phyloP scores from a whole-genome alignment of 1,284 basidiomycete species.

The Fomitopsis betulina region DNA sequence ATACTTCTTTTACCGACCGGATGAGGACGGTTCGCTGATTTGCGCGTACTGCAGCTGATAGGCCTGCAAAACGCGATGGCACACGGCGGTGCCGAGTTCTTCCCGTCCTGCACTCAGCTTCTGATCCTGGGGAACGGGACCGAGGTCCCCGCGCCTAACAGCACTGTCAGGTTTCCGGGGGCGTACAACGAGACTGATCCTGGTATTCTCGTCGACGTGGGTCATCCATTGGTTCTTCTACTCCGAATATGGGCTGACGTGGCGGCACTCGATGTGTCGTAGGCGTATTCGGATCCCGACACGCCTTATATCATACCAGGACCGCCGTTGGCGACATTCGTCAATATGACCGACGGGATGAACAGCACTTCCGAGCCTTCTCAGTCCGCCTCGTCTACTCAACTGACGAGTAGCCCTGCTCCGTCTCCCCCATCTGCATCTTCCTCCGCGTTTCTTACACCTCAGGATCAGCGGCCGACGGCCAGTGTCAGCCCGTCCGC shows the following conservation, averaged over 20 bases:
- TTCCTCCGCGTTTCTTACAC: too few relatives aligned
- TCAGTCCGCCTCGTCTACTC: background rate
- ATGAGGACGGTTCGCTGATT: background rate
- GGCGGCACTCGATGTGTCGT: background rate
- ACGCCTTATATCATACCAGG: conserved; percentile 15
- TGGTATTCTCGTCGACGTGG: conserved; percentile 40
- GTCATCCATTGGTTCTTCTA: background rate
- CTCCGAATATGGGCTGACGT: background rate
- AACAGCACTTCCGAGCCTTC: background rate
- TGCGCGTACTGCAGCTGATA: conserved; percentile 39
- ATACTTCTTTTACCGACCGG: background rate
- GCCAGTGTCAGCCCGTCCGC: background rate
- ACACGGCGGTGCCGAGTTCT: conserved; percentile 63
- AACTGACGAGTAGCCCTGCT: background rate
- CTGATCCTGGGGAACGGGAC: conserved; percentile 47
- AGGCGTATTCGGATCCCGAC: conserved; percentile 11
- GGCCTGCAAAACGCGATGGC: conserved; percentile 54
- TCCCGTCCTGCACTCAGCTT: conserved; percentile 65
- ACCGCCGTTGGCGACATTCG: conserved; percentile 12
- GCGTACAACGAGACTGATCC: conserved; percentile 58
- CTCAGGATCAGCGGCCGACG: background rate
- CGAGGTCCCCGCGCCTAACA: conserved; percentile 43
- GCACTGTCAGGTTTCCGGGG: conserved; percentile 59
- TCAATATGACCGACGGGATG: background rate
- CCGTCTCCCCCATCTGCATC: background rate